Evolutionary conservation across 148 eudicot species (phyloP), one percentile per base, ranked within the genome.

Genomic region (Hydrangea macrophylla): DNA sequence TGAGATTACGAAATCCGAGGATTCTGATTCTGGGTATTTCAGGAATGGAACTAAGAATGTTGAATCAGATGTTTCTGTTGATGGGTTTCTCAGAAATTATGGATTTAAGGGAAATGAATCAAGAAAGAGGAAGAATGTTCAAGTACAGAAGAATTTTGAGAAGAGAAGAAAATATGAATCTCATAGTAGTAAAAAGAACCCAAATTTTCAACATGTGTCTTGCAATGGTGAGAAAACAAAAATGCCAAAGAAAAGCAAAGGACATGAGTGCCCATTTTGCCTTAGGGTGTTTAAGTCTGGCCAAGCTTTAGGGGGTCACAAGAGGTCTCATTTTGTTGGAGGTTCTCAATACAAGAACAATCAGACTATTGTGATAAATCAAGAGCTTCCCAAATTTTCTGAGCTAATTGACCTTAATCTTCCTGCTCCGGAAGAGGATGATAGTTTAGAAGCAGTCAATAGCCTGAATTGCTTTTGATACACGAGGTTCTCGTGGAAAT

Each of bases 261-360:
- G 79, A 62, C 92, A 90, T 39, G 86, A 79, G 27, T 94, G 98
- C 71, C 97, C 96, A 11, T 81, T 80, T 64, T 94, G 98, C 80
- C 74, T 75, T 30, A 88, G 67, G 68, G 86, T 88, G 33, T 94
- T 83, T 56, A 90, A 82, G 79, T 88, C 90, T 12, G 98, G 98
- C 53, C 98, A 94, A 80, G 98, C 98, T 54, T 78, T 94, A 57
- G 98, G 98, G 6, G 98, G 98, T 44, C 98, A 94, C 70, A 94
- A 94, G 79, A 86, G 98, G 82, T 80, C 97, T 69, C 97, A 90
- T 77, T 82, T 88, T 73, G 62, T 87, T 28, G 87, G 82, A 22
- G 78, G 77, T 33, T 48, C 62, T 53, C 62, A 35, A 44, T 78
- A 71, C 32, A 79, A 9, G 30, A 65, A 24, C 57, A 37, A 65